Percentiles rank a stretch among this genome's conserved stretches.
phyloP scores from a whole-genome alignment of 176 grass and related monocot species.

The Miscanthus lutarioriparius region DNA sequence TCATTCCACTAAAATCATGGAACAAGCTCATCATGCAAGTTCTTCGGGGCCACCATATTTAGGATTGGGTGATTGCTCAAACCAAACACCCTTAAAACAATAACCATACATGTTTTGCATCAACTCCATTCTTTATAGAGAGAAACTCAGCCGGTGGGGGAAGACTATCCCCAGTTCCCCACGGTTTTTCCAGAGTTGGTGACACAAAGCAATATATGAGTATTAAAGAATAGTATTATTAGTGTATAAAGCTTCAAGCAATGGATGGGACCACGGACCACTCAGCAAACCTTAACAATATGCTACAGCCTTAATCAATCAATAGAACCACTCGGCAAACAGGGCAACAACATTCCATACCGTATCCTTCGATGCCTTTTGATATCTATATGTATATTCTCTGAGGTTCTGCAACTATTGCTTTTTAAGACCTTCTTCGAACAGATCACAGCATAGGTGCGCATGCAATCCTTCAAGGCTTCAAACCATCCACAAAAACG shows the following conservation, averaged over 20 bases:
- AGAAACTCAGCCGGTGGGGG: neutral
- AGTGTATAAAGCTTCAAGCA: neutral
- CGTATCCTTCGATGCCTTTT: neutral
- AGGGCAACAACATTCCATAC: neutral
- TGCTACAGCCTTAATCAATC: neutral
- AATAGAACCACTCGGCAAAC: neutral
- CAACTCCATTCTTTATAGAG: neutral
- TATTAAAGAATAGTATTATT: neutral
- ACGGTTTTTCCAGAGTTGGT: neutral
- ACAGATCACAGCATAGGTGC: neutral
- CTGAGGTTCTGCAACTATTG: neutral
- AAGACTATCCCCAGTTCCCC: neutral
- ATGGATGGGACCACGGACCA: neutral
- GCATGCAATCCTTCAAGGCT: conserved; percentile 9
- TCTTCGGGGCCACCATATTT: neutral
- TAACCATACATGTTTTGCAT: neutral
- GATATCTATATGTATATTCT: neutral
- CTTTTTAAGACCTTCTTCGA: neutral
- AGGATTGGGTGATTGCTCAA: neutral
- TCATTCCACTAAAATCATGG: neutral
- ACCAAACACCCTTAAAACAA: conserved; percentile 3
- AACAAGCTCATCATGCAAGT: neutral
- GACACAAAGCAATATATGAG: neutral
- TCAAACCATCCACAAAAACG: neutral
- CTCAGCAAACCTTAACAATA: neutral